Percentiles rank a stretch among this genome's conserved stretches.
Conservation (phyloP, 805 yeast species). For the Saturnispora serradocipensis region DNA sequence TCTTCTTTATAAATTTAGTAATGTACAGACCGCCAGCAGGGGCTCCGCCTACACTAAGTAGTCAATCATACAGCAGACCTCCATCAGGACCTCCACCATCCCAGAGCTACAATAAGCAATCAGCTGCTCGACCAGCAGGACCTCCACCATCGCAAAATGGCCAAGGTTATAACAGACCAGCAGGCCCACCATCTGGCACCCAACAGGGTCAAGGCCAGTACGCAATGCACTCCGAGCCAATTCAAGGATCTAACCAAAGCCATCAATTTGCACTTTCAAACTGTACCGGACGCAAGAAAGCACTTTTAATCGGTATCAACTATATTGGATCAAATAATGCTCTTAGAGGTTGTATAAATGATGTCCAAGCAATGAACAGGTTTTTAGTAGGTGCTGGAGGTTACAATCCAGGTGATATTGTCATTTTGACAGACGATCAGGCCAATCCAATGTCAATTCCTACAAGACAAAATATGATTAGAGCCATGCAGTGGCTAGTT, state of each 20-base stretch:
- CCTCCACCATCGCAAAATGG: constrained; percentile 7
- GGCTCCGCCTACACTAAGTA: constrained; percentile 5
- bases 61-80: background rate
- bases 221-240: constrained; percentile 15
- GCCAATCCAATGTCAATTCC: constrained; percentile 42
- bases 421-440: constrained; percentile 51
- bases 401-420: constrained; percentile 46
- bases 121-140: constrained; percentile 11
- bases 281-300: constrained; percentile 66
- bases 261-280: constrained; percentile 46
- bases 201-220: constrained; percentile 16
- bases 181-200: constrained; percentile 13
- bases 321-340: constrained; percentile 56
- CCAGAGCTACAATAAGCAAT: background rate
- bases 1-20: background rate
- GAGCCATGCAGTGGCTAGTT: constrained; percentile 80
- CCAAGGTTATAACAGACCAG: background rate
- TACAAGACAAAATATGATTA: constrained; percentile 56
- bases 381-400: constrained; percentile 33
- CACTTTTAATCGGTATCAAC: constrained; percentile 69
- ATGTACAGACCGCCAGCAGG: constrained; percentile 7
- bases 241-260: constrained; percentile 27
- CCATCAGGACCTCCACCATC: constrained; percentile 10
- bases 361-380: constrained; percentile 44
- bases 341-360: constrained; percentile 75